phyloP scores from a whole-genome alignment of 208 protist genomes.

The Wallacemonas sp. region DNA sequence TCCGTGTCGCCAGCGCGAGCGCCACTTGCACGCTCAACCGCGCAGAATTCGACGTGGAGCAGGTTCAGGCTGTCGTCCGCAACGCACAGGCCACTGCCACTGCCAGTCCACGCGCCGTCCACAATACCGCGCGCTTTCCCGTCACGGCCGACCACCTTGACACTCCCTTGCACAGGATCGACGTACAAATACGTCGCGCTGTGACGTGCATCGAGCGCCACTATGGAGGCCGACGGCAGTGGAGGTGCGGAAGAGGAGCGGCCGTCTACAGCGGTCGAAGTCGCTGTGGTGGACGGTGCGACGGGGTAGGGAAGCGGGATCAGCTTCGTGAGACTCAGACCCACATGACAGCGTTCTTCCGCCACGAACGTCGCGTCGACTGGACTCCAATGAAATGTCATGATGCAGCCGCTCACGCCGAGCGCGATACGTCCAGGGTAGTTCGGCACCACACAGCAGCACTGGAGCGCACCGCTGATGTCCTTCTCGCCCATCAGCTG shows the following conservation, averaged over 20 bases:
- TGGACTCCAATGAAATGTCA: conserved; percentile 60
- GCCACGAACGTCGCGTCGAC: conserved; percentile 62
- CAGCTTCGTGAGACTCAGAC: conserved; percentile 54
- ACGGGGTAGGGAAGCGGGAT: conserved; percentile 37
- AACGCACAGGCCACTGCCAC: conserved; percentile 31
- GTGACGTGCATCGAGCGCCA: conserved; percentile 68
- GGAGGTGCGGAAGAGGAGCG: too few relatives aligned
- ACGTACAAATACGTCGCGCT: conserved; percentile 64
- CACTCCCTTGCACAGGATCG: conserved; percentile 65
- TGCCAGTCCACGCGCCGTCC: conserved; percentile 31
- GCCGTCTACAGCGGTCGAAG: too few relatives aligned
- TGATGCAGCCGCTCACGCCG: conserved; percentile 73
- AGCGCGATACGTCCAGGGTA: conserved; percentile 68
- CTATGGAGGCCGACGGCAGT: conserved; percentile 15
- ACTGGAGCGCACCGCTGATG: conserved; percentile 71
- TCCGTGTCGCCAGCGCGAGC: conserved; percentile 3
- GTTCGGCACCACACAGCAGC: conserved; percentile 72
- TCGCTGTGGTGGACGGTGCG: too few relatives aligned
- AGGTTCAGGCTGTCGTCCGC: conserved; percentile 78
- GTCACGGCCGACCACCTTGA: conserved; percentile 55
- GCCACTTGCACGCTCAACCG: conserved; percentile 7
- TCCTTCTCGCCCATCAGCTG: conserved; percentile 44
- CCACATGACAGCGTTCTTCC: conserved; percentile 66
- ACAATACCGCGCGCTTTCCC: conserved; percentile 54
- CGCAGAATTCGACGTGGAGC: conserved; percentile 27